These are phyloP conservation scores for Tylopilus microsporus DNA, from an alignment of 1,284 basidiomycete species.

Conservation along the genomic window DNA sequence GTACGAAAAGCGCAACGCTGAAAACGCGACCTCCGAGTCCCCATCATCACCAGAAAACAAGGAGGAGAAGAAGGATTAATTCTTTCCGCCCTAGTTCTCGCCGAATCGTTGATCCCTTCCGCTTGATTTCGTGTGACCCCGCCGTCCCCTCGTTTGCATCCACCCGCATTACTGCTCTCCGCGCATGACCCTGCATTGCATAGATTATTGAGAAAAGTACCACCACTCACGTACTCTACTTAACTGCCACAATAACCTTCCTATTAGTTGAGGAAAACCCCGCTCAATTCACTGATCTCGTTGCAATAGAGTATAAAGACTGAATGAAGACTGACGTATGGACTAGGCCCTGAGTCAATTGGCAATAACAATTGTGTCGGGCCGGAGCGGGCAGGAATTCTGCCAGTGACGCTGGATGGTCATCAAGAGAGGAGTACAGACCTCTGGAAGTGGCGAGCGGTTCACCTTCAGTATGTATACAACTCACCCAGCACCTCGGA, in stretches of 20 bases:
- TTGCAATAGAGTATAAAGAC: too few species aligned
- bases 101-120: not conserved
- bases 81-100: slow-evolving; percentile 3
- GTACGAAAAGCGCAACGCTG: slow-evolving; percentile 86
- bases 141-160: slow-evolving; percentile 29
- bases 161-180: slow-evolving; percentile 1
- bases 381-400: too few species aligned
- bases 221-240: slow-evolving; percentile 23
- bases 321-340: too few species aligned
- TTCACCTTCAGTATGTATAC: too few species aligned
- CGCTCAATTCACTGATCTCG: slow-evolving; percentile 21
- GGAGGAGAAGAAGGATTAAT: slow-evolving; percentile 72
- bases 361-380: too few species aligned
- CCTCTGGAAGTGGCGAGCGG: too few species aligned
- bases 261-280: slow-evolving; percentile 20
- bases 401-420: too few species aligned
- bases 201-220: slow-evolving; percentile 30
- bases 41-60: slow-evolving; percentile 38
- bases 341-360: too few species aligned
- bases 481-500: too few species aligned
- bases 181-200: slow-evolving; percentile 18
- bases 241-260: slow-evolving; percentile 18
- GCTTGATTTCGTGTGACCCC: slow-evolving; percentile 14
- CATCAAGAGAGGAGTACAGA: too few species aligned
- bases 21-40: slow-evolving; percentile 48